phyloP scores from a whole-genome alignment of 768 basidiomycete genomes.

The Thelephora aurantiotincta region DNA sequence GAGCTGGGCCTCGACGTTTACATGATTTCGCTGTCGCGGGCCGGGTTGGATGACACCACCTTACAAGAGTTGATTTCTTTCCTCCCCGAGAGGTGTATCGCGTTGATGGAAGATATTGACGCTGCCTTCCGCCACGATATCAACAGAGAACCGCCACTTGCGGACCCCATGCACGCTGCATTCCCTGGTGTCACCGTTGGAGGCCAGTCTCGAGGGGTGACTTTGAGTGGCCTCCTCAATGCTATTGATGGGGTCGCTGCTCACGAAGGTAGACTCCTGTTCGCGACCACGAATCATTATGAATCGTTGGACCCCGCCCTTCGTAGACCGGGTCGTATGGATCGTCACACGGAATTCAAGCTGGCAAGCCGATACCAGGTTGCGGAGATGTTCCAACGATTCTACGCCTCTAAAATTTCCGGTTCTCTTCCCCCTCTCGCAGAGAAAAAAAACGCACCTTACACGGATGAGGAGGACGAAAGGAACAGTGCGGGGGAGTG shows the following conservation, averaged over 20 bases:
- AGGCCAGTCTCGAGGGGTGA: constrained; percentile 21
- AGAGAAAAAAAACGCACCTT: background rate
- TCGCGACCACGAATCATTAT: constrained; percentile 18
- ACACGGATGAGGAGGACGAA: background rate
- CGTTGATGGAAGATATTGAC: constrained; percentile 77
- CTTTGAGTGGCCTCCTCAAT: constrained; percentile 61
- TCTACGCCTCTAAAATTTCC: constrained; percentile 9
- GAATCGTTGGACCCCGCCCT: constrained; percentile 20
- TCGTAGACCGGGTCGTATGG: constrained; percentile 19
- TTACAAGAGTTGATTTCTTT: constrained; percentile 43
- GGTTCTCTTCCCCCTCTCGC: no score
- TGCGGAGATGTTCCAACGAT: constrained; percentile 18
- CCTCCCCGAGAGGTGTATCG: constrained; percentile 59
- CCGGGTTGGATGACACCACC: constrained; percentile 45
- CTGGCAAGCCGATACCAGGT: constrained; percentile 17
- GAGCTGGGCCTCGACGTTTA: constrained; percentile 65
- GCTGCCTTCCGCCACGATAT: constrained; percentile 46
- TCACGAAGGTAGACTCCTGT: constrained; percentile 52
- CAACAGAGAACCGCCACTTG: background rate
- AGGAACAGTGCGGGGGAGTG: background rate
- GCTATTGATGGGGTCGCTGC: constrained; percentile 68
- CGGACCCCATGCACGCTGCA: constrained; percentile 17
- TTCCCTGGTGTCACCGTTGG: constrained; percentile 15
- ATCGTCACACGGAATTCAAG: constrained; percentile 19
- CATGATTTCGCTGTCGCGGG: constrained; percentile 50